These are phyloP conservation scores for Drechslerella dactyloides DNA, from an alignment of 2,329 filamentous ascomycete species.

Conservation along the genomic window DNA sequence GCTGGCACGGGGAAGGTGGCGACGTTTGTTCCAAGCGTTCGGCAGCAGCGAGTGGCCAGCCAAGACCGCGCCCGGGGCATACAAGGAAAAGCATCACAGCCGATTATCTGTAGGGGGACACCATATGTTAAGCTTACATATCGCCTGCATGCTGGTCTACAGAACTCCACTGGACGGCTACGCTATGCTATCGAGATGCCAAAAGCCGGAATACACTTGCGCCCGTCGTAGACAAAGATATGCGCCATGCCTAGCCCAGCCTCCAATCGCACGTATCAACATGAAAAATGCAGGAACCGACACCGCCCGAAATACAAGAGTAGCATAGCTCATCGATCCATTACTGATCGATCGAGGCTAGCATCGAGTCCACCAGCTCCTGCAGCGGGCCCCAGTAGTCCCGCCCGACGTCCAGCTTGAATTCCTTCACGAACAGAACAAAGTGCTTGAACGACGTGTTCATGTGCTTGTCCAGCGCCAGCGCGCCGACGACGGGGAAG, in stretches of 20 bases:
- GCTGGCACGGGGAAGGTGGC: slow-evolving; percentile 13
- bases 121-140: too few species aligned
- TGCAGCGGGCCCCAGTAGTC: slow-evolving; percentile 97
- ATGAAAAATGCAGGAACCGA: not conserved
- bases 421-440: slow-evolving; percentile 97
- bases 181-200: not conserved
- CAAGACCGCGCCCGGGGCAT: too few species aligned
- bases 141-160: too few species aligned
- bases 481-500: slow-evolving; percentile 92
- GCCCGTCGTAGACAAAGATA: not conserved
- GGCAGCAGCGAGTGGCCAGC: slow-evolving; percentile 13
- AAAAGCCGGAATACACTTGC: too few species aligned
- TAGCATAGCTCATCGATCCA: not conserved
- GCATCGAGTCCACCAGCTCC: slow-evolving; percentile 95
- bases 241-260: not conserved
- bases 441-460: slow-evolving; percentile 99
- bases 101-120: too few species aligned
- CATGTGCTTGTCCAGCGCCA: slow-evolving; percentile 93
- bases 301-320: too few species aligned
- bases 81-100: too few species aligned
- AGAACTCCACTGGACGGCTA: not conserved
- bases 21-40: slow-evolving; percentile 24
- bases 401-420: slow-evolving; percentile 86
- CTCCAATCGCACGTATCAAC: too few species aligned
- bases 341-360: slow-evolving; percentile 30